Percentiles rank a stretch among this genome's conserved stretches.
phyloP scores from a whole-genome alignment of 2,329 filamentous ascomycete genomes.

The Talaromyces sp. region DNA sequence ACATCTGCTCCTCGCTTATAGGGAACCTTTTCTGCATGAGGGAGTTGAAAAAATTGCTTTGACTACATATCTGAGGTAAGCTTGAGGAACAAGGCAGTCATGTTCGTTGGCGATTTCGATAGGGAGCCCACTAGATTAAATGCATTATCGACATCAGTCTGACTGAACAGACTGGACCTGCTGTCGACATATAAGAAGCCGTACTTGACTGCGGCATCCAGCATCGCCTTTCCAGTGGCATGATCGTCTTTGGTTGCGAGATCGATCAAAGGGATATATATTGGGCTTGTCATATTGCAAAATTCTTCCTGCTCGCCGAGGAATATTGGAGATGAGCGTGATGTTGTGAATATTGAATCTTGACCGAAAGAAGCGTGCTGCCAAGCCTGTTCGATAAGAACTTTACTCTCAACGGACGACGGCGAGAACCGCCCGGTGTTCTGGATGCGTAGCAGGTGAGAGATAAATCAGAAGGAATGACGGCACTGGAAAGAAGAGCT shows the following conservation, averaged over 20 bases:
- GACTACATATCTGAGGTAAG: not conserved
- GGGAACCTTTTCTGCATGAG: not conserved
- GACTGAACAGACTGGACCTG: not conserved
- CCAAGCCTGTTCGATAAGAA: no score
- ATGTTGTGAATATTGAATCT: no score
- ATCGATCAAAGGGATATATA: conserved; percentile 10
- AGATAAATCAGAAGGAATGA: no score
- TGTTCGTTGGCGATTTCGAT: no score
- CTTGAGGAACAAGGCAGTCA: no score
- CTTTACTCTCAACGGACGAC: no score
- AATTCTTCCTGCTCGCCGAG: no score
- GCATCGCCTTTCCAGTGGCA: not conserved
- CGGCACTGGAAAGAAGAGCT: no score
- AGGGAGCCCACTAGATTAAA: conserved; percentile 8
- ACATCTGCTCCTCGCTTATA: conserved; percentile 4
- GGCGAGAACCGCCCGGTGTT: no score
- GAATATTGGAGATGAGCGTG: no score
- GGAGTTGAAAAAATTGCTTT: conserved; percentile 3
- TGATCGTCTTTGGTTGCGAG: conserved; percentile 1
- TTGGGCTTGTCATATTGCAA: conserved; percentile 1
- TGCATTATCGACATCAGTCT: not conserved
- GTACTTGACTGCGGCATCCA: conserved; percentile 6
- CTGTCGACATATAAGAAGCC: conserved; percentile 13
- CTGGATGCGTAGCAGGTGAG: no score
- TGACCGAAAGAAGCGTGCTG: no score